Conservation (phyloP, 2,329 filamentous ascomycete genomes). For the Colletotrichum agaves region DNA sequence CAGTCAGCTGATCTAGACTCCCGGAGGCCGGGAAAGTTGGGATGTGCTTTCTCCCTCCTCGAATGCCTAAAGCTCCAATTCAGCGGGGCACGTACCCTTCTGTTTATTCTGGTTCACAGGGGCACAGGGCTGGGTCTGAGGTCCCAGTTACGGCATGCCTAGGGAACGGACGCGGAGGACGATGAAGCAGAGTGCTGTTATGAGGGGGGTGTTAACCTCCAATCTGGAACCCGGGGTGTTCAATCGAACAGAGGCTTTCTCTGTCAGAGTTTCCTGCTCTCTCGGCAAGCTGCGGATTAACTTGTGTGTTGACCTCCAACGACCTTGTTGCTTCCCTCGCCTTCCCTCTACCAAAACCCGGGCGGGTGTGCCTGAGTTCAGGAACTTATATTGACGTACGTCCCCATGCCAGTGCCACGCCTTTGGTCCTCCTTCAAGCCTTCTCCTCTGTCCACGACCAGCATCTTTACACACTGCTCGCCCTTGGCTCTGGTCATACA, state of each 20-base stretch:
- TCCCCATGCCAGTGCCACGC: constrained; percentile 34
- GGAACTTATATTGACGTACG: constrained; percentile 39
- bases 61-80: constrained; percentile 3
- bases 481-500: constrained; percentile 13
- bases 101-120: constrained; percentile 16
- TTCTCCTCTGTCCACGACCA: constrained; percentile 4
- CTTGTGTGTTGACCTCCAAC: neutral
- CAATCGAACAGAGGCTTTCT: constrained; percentile 1
- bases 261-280: neutral
- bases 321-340: constrained; percentile 26
- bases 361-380: constrained; percentile 36
- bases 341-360: constrained; percentile 16
- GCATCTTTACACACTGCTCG: neutral
- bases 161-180: constrained; percentile 28
- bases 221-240: constrained; percentile 28
- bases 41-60: constrained; percentile 20
- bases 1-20: constrained; percentile 13
- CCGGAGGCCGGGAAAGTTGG: constrained; percentile 16
- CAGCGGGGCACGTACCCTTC: constrained; percentile 2
- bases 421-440: constrained; percentile 9
- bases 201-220: constrained; percentile 28
- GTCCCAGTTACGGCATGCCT: neutral
- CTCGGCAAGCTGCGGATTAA: constrained; percentile 18
- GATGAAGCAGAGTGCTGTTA: constrained; percentile 27
- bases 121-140: constrained; percentile 25